Evolutionary conservation across 1,284 basidiomycete species (phyloP), one percentile per base, ranked within the genome.

Genomic region (Cryptococcus jaspeensis): DNA sequence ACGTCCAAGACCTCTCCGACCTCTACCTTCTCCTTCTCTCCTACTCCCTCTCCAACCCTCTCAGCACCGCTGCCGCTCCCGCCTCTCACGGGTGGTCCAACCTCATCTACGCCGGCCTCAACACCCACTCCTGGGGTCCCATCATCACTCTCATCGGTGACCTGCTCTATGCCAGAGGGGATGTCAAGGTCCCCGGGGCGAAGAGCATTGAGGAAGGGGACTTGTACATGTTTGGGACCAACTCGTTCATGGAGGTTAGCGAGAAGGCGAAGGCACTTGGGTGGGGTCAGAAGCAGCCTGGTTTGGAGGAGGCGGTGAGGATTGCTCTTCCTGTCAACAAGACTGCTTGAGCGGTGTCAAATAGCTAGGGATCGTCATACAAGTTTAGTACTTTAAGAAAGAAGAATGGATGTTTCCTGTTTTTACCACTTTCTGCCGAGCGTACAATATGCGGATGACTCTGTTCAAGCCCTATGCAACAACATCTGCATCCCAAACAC

Each of bases 181-280:
- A 63, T 22, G 55, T 59, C 41, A 18, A 42, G 7, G 38, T 52
- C 18, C 13, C 50, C 8, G 59, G 59, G 8, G 61, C 59, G 6
- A 54, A 46, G 20, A 58, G 59, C 32, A 50, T 63, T 1, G 50
- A 44, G 13, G 61, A 63, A 23, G 61, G 56, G 2, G 61, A 63
- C 23, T 36, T 55, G 49, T 63, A 55, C 53, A 63, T 63, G 61
- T 63, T 63, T 46, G 61, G 61, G 9, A 54, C 53, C 42, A 63
- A 58, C 45, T 63, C 61, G 12, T 63, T 58, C 42, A 58, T 63
- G 61, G 39, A 25, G 20, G 54, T 61, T 35, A 63, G 61, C 43
- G 53, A 58, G 50, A 63, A 63, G 51, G 59, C 61, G 5, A 58
- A 54, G 48, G 47, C 48, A 3, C 42, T 63, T 13, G 61, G 59